Conservation (phyloP, 176 grass and related monocot species). For the Oryza officinalis region DNA sequence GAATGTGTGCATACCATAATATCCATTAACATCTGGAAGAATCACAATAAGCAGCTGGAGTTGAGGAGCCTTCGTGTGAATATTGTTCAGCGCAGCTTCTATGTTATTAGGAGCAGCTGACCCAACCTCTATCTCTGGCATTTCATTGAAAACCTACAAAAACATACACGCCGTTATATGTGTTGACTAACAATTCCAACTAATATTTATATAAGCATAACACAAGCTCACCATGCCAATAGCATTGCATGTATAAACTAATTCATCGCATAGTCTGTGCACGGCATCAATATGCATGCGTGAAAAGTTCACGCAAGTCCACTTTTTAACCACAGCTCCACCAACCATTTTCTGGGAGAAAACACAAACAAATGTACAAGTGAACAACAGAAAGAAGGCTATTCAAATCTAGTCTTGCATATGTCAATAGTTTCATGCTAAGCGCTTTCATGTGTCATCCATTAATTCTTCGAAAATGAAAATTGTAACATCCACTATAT, state of each 20-base stretch:
- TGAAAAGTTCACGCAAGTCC: constrained; percentile 73
- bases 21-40: constrained; percentile 50
- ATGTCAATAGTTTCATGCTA: background rate
- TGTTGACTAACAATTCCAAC: background rate
- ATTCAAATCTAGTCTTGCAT: background rate
- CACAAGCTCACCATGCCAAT: constrained; percentile 65
- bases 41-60: constrained; percentile 68
- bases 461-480: background rate
- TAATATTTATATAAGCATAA: background rate
- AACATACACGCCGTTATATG: background rate
- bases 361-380: background rate
- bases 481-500: background rate
- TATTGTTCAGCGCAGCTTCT: constrained; percentile 49
- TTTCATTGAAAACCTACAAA: constrained; percentile 55
- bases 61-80: constrained; percentile 27
- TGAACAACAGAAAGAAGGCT: constrained; percentile 22
- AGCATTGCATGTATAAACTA: constrained; percentile 60
- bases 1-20: constrained; percentile 53
- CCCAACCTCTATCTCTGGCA: constrained; percentile 19
- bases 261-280: constrained; percentile 36
- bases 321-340: constrained; percentile 48
- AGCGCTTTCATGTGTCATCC: background rate
- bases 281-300: constrained; percentile 2
- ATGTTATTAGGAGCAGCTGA: constrained; percentile 27
- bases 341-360: constrained; percentile 66